These are phyloP conservation scores for Isabelozyma pseudorhagii DNA, from an alignment of 805 yeast genomes.

Conservation along the genomic window DNA sequence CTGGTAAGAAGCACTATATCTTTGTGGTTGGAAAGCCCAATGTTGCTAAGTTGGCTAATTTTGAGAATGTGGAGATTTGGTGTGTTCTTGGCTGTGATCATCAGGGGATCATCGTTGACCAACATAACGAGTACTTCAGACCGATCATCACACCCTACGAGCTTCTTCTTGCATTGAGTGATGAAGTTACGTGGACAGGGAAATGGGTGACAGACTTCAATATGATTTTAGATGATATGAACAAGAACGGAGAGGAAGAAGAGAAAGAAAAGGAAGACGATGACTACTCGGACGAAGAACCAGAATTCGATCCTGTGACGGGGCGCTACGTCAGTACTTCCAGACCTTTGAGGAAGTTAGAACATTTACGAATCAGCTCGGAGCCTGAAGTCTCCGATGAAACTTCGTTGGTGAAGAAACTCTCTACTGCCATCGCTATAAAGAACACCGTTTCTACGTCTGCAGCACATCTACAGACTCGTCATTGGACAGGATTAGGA, in stretches of 20 bases:
- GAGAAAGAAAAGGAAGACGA: conserved; percentile 18
- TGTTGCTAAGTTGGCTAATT: conserved; percentile 94
- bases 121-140: conserved; percentile 73
- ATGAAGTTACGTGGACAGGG: conserved; percentile 86
- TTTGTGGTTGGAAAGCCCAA: conserved; percentile 98
- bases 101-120: conserved; percentile 85
- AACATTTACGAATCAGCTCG: conserved; percentile 60
- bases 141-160: conserved; percentile 96
- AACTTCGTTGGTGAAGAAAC: conserved; percentile 51
- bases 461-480: conserved; percentile 66
- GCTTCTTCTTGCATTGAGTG: conserved; percentile 71
- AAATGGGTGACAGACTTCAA: conserved; percentile 84
- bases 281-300: conserved; percentile 56
- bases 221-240: conserved; percentile 45
- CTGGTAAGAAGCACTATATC: conserved; percentile 88
- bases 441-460: conserved; percentile 86
- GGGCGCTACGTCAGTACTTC: conserved; percentile 70
- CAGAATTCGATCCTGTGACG: conserved; percentile 85
- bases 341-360: conserved; percentile 66
- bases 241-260: conserved; percentile 28
- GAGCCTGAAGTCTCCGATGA: conserved; percentile 12
- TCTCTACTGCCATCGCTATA: conserved; percentile 59
- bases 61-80: conserved; percentile 93
- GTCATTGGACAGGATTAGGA: conserved; percentile 89
- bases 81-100: conserved; percentile 92